Percentiles rank a stretch among this genome's conserved stretches.
Evolutionary conservation across 306 rosid genomes (phyloP).

Genomic region (Lablab purpureus): DNA sequence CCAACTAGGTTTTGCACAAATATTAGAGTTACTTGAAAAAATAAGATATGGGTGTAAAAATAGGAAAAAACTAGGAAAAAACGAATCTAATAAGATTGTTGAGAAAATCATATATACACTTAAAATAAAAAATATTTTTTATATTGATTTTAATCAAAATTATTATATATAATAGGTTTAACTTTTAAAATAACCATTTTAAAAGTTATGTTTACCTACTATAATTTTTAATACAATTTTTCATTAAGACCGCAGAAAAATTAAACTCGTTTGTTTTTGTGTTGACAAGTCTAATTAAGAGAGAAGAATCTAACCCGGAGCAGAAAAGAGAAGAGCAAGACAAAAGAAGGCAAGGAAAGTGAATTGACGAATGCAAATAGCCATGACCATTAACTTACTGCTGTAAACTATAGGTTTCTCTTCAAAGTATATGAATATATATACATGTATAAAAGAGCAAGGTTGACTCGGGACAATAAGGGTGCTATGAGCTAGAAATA

Average conservation of each 20-base stretch:
- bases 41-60: not conserved
- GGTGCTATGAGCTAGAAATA: not conserved
- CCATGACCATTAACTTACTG: not conserved
- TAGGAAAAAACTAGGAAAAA: not conserved
- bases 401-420: not conserved
- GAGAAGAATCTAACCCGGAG: not conserved
- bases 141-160: not conserved
- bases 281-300: not conserved
- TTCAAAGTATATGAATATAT: not conserved
- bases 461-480: not conserved
- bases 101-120: too few species aligned
- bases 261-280: not conserved
- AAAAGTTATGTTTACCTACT: too few species aligned
- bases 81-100: not conserved
- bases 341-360: constrained; percentile 1
- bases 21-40: too few species aligned
- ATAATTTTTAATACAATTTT: not conserved
- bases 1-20: too few species aligned
- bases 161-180: not conserved
- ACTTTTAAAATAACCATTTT: too few species aligned
- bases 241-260: not conserved
- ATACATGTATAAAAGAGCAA: not conserved
- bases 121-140: too few species aligned
- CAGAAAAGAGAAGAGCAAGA: constrained; percentile 3
- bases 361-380: not conserved